Conservation (phyloP, 805 yeast species). For the Starmera quercuum region DNA sequence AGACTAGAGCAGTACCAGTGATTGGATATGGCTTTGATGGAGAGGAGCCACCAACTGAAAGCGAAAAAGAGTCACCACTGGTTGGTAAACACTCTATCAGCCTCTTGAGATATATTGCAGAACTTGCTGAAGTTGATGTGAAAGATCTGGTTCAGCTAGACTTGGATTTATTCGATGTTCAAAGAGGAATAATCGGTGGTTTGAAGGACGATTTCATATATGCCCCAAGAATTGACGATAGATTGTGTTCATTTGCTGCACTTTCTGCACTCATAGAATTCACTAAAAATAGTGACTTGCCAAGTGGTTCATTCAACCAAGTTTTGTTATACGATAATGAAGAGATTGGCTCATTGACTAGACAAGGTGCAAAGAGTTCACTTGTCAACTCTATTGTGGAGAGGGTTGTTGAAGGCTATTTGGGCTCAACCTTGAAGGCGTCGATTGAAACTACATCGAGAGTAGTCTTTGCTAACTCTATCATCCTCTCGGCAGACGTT, state of each 20-base stretch:
- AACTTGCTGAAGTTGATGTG: constrained; percentile 49
- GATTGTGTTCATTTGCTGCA: constrained; percentile 75
- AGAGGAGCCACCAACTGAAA: constrained; percentile 39
- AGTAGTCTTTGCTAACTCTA: constrained; percentile 61
- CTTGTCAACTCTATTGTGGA: constrained; percentile 56
- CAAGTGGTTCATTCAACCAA: constrained; percentile 37
- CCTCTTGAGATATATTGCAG: constrained; percentile 62
- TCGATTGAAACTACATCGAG: constrained; percentile 20
- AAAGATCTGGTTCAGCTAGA: constrained; percentile 63
- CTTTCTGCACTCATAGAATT: constrained; percentile 47
- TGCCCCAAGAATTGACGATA: constrained; percentile 81
- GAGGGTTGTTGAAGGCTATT: constrained; percentile 37
- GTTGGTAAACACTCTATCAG: constrained; percentile 61
- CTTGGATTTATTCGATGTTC: constrained; percentile 74
- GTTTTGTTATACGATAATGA: constrained; percentile 73
- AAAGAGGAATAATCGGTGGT: constrained; percentile 74
- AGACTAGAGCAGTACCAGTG: constrained; percentile 73
- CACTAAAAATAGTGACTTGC: constrained; percentile 25
- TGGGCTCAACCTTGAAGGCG: constrained; percentile 11
- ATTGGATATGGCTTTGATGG: constrained; percentile 44
- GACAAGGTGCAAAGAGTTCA: constrained; percentile 81
- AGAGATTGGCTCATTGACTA: constrained; percentile 74
- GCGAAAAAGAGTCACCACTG: constrained; percentile 57
- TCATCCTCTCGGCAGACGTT: constrained; percentile 79
- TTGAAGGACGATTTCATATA: constrained; percentile 66